These are phyloP conservation scores for Hibiscus tridactylites DNA, from an alignment of 345 rosid genomes.

Conservation along the genomic window DNA sequence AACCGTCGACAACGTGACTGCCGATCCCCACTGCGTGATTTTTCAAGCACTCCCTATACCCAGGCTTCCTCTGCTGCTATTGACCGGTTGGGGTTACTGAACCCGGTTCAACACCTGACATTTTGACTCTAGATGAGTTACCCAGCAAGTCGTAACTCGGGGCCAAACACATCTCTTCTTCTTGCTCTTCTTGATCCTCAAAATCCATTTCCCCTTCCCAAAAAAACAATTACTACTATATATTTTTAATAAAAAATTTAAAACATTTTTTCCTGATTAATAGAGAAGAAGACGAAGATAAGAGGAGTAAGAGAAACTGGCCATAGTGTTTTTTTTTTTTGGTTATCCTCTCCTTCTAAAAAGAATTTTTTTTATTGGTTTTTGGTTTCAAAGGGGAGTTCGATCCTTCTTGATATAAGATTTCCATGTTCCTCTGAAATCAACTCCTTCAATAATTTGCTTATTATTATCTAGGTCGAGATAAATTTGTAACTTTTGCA, in stretches of 20 bases:
- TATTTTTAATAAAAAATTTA: not conserved
- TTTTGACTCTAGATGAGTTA: conserved; percentile 25
- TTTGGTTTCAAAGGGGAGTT: too few species aligned
- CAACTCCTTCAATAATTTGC: too few species aligned
- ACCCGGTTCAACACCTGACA: conserved; percentile 15
- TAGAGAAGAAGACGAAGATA: conserved; percentile 9
- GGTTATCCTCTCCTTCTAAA: too few species aligned
- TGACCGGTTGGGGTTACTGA: conserved; percentile 11
- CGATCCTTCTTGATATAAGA: too few species aligned
- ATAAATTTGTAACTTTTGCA: too few species aligned
- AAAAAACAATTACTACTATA: not conserved
- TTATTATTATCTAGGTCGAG: too few species aligned
- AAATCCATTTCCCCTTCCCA: conserved; percentile 27
- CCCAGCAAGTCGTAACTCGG: conserved; percentile 37
- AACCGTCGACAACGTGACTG: conserved; percentile 77
- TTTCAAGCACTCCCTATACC: conserved; percentile 68
- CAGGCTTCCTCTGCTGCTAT: conserved; percentile 18
- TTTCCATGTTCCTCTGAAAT: too few species aligned
- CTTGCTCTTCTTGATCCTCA: conserved; percentile 52
- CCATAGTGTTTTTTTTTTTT: conserved; percentile 19
- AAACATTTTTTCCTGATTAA: not conserved
- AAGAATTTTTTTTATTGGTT: too few species aligned
- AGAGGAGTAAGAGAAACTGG: conserved; percentile 35
- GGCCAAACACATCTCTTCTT: conserved; percentile 33
- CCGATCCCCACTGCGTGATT: conserved; percentile 73